Evolutionary conservation across 2,329 filamentous ascomycete genomes (phyloP), one percentile per base, ranked within the genome.

Genomic region (Nemania sp.): DNA sequence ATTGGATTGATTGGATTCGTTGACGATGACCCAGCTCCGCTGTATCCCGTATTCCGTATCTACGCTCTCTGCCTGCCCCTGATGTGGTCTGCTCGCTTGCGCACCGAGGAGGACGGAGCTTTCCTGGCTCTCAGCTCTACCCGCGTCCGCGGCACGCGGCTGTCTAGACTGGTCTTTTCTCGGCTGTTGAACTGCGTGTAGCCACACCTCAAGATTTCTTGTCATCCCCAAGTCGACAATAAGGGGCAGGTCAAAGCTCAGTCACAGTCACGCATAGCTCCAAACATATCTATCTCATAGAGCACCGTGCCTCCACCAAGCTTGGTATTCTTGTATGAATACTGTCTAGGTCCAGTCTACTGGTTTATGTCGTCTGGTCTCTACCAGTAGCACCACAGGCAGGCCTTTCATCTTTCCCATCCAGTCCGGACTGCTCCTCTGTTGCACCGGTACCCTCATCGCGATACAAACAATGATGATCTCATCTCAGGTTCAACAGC

Each of bases 331-430:
- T 3, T 40, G 59, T 57, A 60, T 54, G 48, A 54, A 60, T n/a
- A 42, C 37, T 54, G 17, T 34, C 45, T n/a, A n/a, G n/a, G n/a
- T 46, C 29, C 17, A 10, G 45, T 20, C 35, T 12, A 37, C 37
- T 29, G 20, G 20, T 49, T 45, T 48, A 49, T 9, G 18, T 53
- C 55, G 60, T 67, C 52, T 61, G 60, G 61, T 65, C 52, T 63
- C 57, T 60, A 37, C 51, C 43, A 63, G 64, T n/a, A n/a, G n/a
- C n/a, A n/a, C n/a, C n/a, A n/a, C n/a, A n/a, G n/a, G n/a, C 59
- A 61, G 60, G 57, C 62, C 56, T 49, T 63, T 63, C 9, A 35
- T 48, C 18, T 53, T 29, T 64, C 59, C 61, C 64, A 29, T 65
- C 60, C 57, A 54, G 61, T 55, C 53, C 29, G 37, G 25, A 42